phyloP scores from a whole-genome alignment of 2,329 filamentous ascomycete genomes.

The Coniochaeta hoffmannii region DNA sequence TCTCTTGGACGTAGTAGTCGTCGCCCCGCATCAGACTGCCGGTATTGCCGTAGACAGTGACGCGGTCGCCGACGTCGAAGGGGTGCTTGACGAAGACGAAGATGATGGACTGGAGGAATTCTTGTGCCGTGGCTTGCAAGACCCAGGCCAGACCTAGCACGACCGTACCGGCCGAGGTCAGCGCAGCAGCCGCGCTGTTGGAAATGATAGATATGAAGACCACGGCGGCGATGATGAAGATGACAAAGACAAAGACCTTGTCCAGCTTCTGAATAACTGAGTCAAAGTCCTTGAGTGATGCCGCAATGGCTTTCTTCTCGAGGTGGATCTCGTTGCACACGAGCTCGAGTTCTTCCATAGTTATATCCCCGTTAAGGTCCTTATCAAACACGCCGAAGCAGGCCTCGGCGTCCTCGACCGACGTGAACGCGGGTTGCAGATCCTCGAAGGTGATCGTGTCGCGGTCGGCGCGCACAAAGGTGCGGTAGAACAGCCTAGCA shows the following conservation, averaged over 20 bases:
- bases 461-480: conserved; percentile 65
- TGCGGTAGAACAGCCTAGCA: conserved; percentile 81
- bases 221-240: conserved; percentile 70
- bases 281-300: conserved; percentile 89
- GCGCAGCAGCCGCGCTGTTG: conserved; percentile 77
- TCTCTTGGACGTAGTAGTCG: conserved; percentile 94
- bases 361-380: conserved; percentile 93
- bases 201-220: conserved; percentile 88
- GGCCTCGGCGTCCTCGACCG: conserved; percentile 77
- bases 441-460: conserved; percentile 76
- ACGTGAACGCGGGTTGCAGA: conserved; percentile 69
- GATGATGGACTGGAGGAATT: conserved; percentile 88
- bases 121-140: conserved; percentile 85
- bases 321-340: conserved; percentile 92
- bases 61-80: conserved; percentile 91
- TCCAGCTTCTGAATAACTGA: conserved; percentile 88
- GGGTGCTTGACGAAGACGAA: conserved; percentile 98
- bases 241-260: conserved; percentile 81
- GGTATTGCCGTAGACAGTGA: conserved; percentile 85
- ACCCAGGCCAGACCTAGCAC: conserved; percentile 90
- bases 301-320: conserved; percentile 91
- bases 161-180: conserved; percentile 83
- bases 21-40: conserved; percentile 73
- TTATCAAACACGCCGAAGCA: conserved; percentile 93
- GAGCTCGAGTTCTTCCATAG: conserved; percentile 87